Conservation (phyloP, 2,329 filamentous ascomycete genomes). For the Ceratocystis smalleyi region DNA sequence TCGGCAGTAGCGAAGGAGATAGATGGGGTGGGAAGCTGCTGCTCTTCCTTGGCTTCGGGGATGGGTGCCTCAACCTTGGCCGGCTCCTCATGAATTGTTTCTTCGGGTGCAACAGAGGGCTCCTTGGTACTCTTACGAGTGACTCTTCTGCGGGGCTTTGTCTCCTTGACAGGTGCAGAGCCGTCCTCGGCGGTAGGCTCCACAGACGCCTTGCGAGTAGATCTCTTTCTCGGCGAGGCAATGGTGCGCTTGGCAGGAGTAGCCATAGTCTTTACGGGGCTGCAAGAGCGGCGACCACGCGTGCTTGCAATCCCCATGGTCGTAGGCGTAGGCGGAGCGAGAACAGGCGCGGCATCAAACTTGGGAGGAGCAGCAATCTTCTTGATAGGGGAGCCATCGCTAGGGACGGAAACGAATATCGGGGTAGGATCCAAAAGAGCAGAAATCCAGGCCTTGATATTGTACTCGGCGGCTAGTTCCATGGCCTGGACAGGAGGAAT, state of each 20-base stretch:
- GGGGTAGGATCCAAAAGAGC: slow-evolving; percentile 83
- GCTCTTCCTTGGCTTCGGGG: slow-evolving; percentile 24
- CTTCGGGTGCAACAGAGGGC: slow-evolving; percentile 27
- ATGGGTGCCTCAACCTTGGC: slow-evolving; percentile 51
- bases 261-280: slow-evolving; percentile 34
- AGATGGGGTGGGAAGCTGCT: slow-evolving; percentile 7
- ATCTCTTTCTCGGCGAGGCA: slow-evolving; percentile 13
- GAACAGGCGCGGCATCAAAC: slow-evolving; percentile 40
- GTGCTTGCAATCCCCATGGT: slow-evolving; percentile 31
- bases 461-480: slow-evolving; percentile 70
- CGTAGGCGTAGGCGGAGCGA: slow-evolving; percentile 37
- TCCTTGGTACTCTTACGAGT: slow-evolving; percentile 23
- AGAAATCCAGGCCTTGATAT: slow-evolving; percentile 70
- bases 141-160: slow-evolving; percentile 14
- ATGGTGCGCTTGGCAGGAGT: slow-evolving; percentile 38
- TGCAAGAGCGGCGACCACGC: slow-evolving; percentile 41
- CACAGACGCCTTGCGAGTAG: slow-evolving; percentile 14
- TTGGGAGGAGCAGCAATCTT: slow-evolving; percentile 68
- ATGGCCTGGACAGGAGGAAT: slow-evolving; percentile 73
- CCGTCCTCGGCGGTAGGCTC: slow-evolving; percentile 12
- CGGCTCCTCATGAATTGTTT: slow-evolving; percentile 37
- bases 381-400: slow-evolving; percentile 53
- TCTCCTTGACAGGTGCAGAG: slow-evolving; percentile 5
- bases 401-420: slow-evolving; percentile 42
- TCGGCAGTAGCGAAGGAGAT: slow-evolving; percentile 37